phyloP scores from a whole-genome alignment of 345 rosid genomes.

The Tarenaya hassleriana region DNA sequence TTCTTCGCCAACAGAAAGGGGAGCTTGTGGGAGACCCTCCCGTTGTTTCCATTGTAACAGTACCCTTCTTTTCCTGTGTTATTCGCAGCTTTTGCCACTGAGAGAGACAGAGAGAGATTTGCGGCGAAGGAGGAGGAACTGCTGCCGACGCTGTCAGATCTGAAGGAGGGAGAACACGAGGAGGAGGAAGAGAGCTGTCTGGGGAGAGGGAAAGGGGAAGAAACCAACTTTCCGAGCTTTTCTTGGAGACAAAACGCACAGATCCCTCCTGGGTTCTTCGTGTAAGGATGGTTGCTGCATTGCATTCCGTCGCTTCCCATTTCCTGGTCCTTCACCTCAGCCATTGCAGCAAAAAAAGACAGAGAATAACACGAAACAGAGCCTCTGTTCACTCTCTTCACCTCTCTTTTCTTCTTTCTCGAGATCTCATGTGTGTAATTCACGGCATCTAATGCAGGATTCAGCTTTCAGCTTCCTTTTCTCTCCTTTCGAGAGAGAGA shows the following conservation, averaged over 20 bases:
- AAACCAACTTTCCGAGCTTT: slow-evolving; percentile 91
- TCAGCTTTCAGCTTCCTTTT: slow-evolving; percentile 18
- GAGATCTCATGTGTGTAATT: neutral
- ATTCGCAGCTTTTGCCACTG: slow-evolving; percentile 35
- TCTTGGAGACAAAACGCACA: slow-evolving; percentile 98
- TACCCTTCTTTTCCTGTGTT: slow-evolving; percentile 15
- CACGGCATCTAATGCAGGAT: neutral
- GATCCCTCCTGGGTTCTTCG: slow-evolving; percentile 90
- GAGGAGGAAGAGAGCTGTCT: slow-evolving; percentile 43
- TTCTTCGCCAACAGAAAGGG: slow-evolving; percentile 69
- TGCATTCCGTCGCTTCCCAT: slow-evolving; percentile 79
- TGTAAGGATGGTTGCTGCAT: slow-evolving; percentile 65
- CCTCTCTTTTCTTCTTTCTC: slow-evolving; percentile 11
- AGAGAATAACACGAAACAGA: neutral
- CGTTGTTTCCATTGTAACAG: slow-evolving; percentile 9
- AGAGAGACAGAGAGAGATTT: slow-evolving; percentile 31
- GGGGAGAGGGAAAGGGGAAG: slow-evolving; percentile 74
- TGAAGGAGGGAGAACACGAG: slow-evolving; percentile 72
- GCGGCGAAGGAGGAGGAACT: slow-evolving; percentile 16
- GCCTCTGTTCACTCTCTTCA: neutral
- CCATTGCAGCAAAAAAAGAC: slow-evolving; percentile 20
- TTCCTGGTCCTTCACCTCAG: slow-evolving; percentile 44
- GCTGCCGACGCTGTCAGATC: slow-evolving; percentile 51
- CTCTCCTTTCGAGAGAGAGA: slow-evolving; percentile 21
- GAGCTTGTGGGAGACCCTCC: slow-evolving; percentile 35